Evolutionary conservation across 345 rosid species (phyloP).

Genomic region (Capsella bursapastoris): DNA sequence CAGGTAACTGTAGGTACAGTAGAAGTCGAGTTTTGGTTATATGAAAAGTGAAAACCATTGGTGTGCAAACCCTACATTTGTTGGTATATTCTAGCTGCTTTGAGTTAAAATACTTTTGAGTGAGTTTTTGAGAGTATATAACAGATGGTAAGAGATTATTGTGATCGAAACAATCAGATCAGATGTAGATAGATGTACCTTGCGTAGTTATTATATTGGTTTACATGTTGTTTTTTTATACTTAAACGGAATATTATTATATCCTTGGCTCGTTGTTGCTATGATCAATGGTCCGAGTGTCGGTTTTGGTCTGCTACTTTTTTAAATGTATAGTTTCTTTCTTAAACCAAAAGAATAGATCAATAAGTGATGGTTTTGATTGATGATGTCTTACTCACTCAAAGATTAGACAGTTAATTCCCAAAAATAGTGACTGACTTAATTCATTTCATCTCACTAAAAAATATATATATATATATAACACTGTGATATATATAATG

Average conservation of each 20-base stretch:
- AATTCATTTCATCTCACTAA: no score
- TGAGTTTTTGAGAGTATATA: not conserved
- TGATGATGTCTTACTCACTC: constrained; percentile 3
- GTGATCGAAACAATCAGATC: not conserved
- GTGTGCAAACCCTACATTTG: no score
- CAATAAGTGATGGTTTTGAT: not conserved
- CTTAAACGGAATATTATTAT: constrained; percentile 1
- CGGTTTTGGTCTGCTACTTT: constrained; percentile 35
- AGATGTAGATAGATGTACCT: not conserved
- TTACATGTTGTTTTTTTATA: not conserved
- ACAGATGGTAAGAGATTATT: not conserved
- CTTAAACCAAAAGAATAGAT: not conserved
- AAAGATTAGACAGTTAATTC: not conserved
- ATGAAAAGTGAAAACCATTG: no score
- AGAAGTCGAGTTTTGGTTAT: no score
- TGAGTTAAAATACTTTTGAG: not conserved
- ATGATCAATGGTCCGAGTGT: constrained; percentile 38
- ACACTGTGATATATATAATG: no score
- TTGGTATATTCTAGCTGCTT: not conserved
- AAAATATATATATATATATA: no score
- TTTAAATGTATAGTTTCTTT: not conserved
- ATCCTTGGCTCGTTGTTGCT: constrained; percentile 36
- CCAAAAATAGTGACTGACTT: not conserved
- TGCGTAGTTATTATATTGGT: not conserved
- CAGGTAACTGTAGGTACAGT: no score